These are phyloP conservation scores for Licmophora abbreviata DNA, from an alignment of 108 stramenopile genomes.

Conservation along the genomic window DNA sequence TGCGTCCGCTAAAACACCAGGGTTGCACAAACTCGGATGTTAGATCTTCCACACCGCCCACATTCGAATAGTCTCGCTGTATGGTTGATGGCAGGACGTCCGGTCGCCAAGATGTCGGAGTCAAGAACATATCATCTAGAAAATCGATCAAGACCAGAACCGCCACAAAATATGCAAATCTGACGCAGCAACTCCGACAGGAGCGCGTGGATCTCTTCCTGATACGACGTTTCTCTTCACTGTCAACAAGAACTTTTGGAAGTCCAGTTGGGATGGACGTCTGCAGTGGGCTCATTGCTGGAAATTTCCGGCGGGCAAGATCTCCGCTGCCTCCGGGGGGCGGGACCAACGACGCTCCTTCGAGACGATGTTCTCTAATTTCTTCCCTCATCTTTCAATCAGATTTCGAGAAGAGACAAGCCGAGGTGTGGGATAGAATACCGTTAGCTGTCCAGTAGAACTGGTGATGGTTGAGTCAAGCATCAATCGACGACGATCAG, in stretches of 20 bases:
- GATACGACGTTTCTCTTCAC: neutral
- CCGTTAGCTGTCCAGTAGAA: too few relatives aligned
- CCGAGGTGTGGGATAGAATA: too few relatives aligned
- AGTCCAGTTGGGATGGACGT: neutral
- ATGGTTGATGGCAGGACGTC: constrained; percentile 1
- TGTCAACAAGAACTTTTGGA: neutral
- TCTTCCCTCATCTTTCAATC: constrained; percentile 1
- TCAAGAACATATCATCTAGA: neutral
- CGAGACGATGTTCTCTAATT: constrained; percentile 1
- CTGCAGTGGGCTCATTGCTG: neutral
- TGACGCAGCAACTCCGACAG: neutral
- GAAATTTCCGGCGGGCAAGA: neutral
- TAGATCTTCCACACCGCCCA: constrained; percentile 9
- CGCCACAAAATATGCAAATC: neutral
- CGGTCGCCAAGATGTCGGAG: neutral
- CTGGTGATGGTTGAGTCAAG: too few relatives aligned
- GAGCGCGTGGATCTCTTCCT: neutral
- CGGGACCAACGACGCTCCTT: neutral
- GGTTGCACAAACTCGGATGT: neutral
- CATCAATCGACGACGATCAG: too few relatives aligned
- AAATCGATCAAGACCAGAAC: neutral
- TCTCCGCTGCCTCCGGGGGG: neutral
- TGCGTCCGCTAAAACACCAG: constrained; percentile 15
- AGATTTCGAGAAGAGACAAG: too few relatives aligned
- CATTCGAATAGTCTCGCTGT: constrained; percentile 10